These are phyloP conservation scores for Phaeosphaeria sp. DNA, from an alignment of 2,329 filamentous ascomycete species.

Conservation along the genomic window DNA sequence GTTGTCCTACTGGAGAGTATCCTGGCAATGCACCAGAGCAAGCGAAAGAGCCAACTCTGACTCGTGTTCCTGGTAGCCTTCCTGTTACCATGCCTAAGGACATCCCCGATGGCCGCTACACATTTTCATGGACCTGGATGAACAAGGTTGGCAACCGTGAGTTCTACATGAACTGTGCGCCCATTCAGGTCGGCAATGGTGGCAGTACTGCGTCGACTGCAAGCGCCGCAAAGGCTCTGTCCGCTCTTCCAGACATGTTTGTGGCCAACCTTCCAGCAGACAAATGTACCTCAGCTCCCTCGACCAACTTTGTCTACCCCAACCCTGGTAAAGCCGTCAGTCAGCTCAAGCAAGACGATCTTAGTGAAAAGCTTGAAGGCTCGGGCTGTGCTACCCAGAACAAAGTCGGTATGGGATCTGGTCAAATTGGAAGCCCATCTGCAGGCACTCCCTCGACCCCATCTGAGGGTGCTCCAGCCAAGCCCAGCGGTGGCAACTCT, in stretches of 20 bases:
- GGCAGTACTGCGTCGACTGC: slow-evolving; percentile 42
- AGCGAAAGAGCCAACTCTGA: slow-evolving; percentile 19
- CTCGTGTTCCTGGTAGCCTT: slow-evolving; percentile 67
- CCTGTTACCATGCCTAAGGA: slow-evolving; percentile 73
- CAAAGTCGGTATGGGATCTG: slow-evolving; percentile 40
- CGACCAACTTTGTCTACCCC: slow-evolving; percentile 69
- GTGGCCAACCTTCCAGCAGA: slow-evolving; percentile 69
- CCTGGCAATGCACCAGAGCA: slow-evolving; percentile 3
- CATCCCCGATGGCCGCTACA: slow-evolving; percentile 76
- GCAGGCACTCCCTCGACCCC: slow-evolving; percentile 2
- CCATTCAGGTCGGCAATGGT: slow-evolving; percentile 67
- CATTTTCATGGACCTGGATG: slow-evolving; percentile 92
- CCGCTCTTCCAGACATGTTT: slow-evolving; percentile 75
- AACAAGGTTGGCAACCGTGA: slow-evolving; percentile 92
- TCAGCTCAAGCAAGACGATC: no score
- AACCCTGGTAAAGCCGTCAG: slow-evolving; percentile 66
- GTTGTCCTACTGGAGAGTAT: slow-evolving; percentile 70
- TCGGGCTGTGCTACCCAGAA: slow-evolving; percentile 37
- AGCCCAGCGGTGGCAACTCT: slow-evolving; percentile 8
- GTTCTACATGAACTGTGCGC: slow-evolving; percentile 97
- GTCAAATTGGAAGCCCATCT: slow-evolving; percentile 34
- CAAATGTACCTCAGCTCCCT: slow-evolving; percentile 59
- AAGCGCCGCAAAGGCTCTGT: slow-evolving; percentile 46
- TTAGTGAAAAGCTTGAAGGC: no score
- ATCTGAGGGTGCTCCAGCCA: slow-evolving; percentile 5